These are phyloP conservation scores for Asterochloris sp. DNA, from an alignment of 139 green algal species.

Conservation along the genomic window DNA sequence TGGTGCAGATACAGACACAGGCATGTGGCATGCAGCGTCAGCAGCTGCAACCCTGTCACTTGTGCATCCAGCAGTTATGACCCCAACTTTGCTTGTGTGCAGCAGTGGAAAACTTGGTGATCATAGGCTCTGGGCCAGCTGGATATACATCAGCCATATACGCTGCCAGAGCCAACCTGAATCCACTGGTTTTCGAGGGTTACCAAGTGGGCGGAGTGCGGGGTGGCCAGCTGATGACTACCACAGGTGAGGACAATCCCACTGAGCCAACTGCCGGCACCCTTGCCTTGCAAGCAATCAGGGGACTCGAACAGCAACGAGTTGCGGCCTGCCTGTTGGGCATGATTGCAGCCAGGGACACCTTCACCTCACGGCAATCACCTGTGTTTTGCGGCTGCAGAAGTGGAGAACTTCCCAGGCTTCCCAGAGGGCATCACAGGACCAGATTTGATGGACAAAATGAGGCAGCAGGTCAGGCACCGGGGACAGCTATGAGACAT, in stretches of 20 bases:
- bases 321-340: too few relatives aligned
- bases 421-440: conserved; percentile 97
- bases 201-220: conserved; percentile 74
- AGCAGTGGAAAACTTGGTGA: conserved; percentile 69
- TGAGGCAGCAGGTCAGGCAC: conserved; percentile 78
- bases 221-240: conserved; percentile 98
- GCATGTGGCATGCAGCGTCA: too few relatives aligned
- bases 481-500: too few relatives aligned
- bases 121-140: conserved; percentile 82
- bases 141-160: conserved; percentile 95
- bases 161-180: conserved; percentile 85
- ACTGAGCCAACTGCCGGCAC: too few relatives aligned
- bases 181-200: conserved; percentile 93
- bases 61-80: not conserved
- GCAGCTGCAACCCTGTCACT: not conserved
- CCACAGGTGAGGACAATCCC: conserved; percentile 85
- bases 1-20: too few relatives aligned
- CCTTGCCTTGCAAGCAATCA: conserved; percentile 48
- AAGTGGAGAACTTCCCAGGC: conserved; percentile 40
- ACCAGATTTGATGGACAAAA: conserved; percentile 96
- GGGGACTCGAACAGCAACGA: not conserved
- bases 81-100: conserved; percentile 10
- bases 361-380: not conserved
- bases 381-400: not conserved
- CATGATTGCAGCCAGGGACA: not conserved